Conservation (phyloP, 108 stramenopile species). For the Epithemia pelagica region DNA sequence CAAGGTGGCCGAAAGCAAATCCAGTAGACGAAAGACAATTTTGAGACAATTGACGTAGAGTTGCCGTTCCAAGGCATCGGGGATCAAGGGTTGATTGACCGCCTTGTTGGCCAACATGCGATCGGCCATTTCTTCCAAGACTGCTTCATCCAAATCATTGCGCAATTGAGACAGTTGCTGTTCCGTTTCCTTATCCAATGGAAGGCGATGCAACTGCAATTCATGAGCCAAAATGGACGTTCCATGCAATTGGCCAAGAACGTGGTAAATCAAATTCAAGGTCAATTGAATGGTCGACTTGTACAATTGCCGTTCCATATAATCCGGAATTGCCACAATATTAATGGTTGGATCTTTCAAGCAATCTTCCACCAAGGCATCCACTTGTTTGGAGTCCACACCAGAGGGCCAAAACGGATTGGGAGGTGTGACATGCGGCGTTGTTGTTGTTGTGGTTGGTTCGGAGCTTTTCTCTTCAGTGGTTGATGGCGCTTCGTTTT, state of each 20-base stretch:
- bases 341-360: constrained; percentile 27
- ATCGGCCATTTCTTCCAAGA: constrained; percentile 28
- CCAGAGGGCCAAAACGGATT: constrained; percentile 7
- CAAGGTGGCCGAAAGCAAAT: constrained; percentile 1
- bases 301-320: constrained; percentile 24
- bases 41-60: constrained; percentile 26
- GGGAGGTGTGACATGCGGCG: neutral
- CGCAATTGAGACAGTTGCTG: neutral
- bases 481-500: too few relatives aligned
- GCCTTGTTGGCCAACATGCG: constrained; percentile 19
- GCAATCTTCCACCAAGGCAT: constrained; percentile 19
- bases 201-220: constrained; percentile 4
- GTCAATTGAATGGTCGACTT: constrained; percentile 24
- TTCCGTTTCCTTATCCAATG: neutral
- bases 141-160: constrained; percentile 14
- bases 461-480: too few relatives aligned
- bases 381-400: constrained; percentile 16
- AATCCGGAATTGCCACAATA: constrained; percentile 21
- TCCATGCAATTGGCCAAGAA: constrained; percentile 17
- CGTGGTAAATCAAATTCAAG: constrained; percentile 20
- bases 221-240: constrained; percentile 18
- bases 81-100: constrained; percentile 25
- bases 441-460: neutral
- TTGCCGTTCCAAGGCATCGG: constrained; percentile 31
- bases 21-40: constrained; percentile 29